Conservation (phyloP, 78 protist genomes). For the Chrysochromulina tobinii region DNA sequence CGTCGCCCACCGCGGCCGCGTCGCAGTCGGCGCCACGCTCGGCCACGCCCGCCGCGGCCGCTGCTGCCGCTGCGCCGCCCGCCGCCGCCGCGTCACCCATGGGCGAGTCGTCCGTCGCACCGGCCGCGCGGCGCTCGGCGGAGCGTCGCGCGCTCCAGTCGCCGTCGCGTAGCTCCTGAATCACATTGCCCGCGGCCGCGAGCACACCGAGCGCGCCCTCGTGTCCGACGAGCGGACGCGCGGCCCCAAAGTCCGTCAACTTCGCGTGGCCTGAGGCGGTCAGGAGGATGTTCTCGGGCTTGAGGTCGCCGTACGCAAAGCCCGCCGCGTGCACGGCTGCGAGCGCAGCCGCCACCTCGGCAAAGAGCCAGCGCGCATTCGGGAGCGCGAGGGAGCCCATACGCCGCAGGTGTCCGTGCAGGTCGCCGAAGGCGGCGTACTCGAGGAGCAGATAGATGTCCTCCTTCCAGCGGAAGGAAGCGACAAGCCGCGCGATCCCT, state of each 20-base stretch:
- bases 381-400: neutral
- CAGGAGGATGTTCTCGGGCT: constrained; percentile 40
- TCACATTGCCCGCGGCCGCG: neutral
- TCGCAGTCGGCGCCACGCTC: neutral
- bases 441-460: neutral
- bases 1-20: neutral
- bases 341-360: constrained; percentile 26
- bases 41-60: neutral
- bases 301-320: constrained; percentile 2
- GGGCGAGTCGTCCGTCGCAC: neutral
- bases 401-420: neutral
- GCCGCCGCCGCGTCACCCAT: neutral
- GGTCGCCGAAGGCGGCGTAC: neutral
- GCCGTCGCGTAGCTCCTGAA: neutral
- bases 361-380: neutral
- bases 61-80: neutral
- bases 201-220: neutral
- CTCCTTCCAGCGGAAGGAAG: neutral
- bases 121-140: neutral
- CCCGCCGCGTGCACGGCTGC: neutral
- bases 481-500: neutral
- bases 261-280: constrained; percentile 18
- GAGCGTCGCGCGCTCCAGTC: neutral
- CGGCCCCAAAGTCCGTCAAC: constrained; percentile 40
- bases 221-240: neutral